Evolutionary conservation across 1,139 yeast genomes (phyloP), one percentile per base, ranked within the genome.

Genomic region (Zygosaccharomyces sapae): DNA sequence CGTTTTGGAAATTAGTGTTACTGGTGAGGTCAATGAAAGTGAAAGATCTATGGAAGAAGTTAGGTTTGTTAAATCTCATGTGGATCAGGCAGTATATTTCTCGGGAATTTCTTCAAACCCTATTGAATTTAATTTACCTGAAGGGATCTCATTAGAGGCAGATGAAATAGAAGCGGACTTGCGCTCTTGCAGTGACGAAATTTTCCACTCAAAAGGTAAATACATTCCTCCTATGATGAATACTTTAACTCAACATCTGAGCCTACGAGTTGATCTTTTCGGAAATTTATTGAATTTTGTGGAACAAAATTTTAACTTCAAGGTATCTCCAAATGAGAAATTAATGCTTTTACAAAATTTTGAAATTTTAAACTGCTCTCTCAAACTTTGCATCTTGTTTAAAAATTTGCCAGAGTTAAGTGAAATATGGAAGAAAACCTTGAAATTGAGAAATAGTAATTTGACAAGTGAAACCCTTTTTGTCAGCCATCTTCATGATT

Each of bases 61-160:
- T 2, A 66, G 73, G 5, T 70, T 80, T 47, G 72, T 83, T 40
- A 83, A 83, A 60, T 77, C 88, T 0, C 88, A 81, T 55, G 76
- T 89, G 24, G 94, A 85, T 57, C 97, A 89, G 65, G 95, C 88
- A 0, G 78, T 89, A 1, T 84, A 81, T 57, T 71, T 72, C 46
- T 66, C 70, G 1, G 61, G 62, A 3, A 63, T 59, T 16, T 45
- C 47, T 29, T 59, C 45, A 57, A 79, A 70, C 43, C 85, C 78
- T 49, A 61, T 89, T 24, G 78, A 80, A 38, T 88, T 87, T 63
- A 75, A 77, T 55, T 62, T 77, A 38, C 69, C 75, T 12, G 57
- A 67, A 12, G 72, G 68, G 27, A 57, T 59, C 5, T 61, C 57
- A 2, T 56, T 66, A 45, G 68, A 72, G 9, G 56, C 62, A 1